Evolutionary conservation across 2,329 filamentous ascomycete genomes (phyloP), one percentile per base, ranked within the genome.

Genomic region (Neonectria sp.): DNA sequence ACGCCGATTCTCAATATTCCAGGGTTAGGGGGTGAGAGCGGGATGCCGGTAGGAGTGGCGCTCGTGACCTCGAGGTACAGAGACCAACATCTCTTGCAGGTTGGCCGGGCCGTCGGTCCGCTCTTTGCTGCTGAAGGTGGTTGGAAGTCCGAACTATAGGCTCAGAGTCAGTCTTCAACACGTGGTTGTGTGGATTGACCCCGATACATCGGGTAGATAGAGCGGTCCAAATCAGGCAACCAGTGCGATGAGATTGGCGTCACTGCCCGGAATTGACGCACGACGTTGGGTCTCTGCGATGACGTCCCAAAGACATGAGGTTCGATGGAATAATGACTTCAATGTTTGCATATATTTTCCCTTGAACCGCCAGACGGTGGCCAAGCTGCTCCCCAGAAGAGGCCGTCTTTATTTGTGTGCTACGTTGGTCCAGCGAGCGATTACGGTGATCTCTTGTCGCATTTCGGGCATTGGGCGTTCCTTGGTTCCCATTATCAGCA

Each of bases 331-430:
- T 6, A 53, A 35, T n/a, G 31, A 43, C 1, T 12, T 37, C 40
- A 48, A 25, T 5, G 3, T 35, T 7, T 46, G 33, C 12, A 21
- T 24, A 6, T 24, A 2, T 3, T 27, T 4, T 12, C 35, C n/a
- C 12, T 51, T n/a, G 27, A 21, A n/a, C 1, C 6, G 55, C 35
- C 2, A n/a, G 48, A 27, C 27, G 63, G 52, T 15, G 7, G 5
- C 74, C 74, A 76, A 15, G 72, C 35, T 67, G 29, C 58, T 27
- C 37, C 63, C 63, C 15, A 75, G 35, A 24, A 75, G 43, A 33
- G 9, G 11, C 31, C 7, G 31, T 17, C 13, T 37, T 37, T 15
- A 6, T 37, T 37, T 17, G 13, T 13, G 35, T 17, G 35, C 35
- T 17, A 8, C 6, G 6, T 11, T 3, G 31, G 7, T 33, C 6